Evolutionary conservation across 208 protist species (phyloP), one percentile per base, ranked within the genome.

Genomic region (Phytomonas francai): DNA sequence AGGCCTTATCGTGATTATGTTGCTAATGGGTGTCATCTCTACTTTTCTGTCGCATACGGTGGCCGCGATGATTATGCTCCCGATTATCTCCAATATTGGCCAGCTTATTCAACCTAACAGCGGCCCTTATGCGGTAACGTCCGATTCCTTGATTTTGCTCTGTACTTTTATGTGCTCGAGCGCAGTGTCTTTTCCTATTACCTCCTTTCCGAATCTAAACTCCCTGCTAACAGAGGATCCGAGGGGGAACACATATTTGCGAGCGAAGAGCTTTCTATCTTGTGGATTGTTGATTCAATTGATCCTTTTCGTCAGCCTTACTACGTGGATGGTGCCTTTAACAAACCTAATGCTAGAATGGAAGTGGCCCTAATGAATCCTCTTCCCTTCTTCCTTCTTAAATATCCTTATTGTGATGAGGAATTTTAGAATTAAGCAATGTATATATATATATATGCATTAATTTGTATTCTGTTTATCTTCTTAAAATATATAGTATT

Each of bases 161-260:
- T 83, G 78, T 27, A 79, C 91, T 7, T 67, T 94, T 31, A 95
- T 97, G 84, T 94, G 87, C 73, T 97, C 92, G 14, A 92, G 91
- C 49, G 83, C 93, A 8, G 97, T 97, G 94, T 92, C 89, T 27
- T 94, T 98, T 63, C 93, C 96, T 32, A 95, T 97, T 76, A 96
- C 91, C 59, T 97, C 89, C 12, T 98, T 98, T 76, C 96, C 96
- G 11, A 98, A 98, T 78, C 86, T 97, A 0, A 97, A 95, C 76
- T 94, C 92, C 3, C 84, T 97, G 0, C 77, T 94, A 0, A 87
- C 87, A 19, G 90, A 97, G 68, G 91, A 98, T 68, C 78, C 85
- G 33, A 83, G 80, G 61, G 92, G 90, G 27, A 68, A 79, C 61
- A 78, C 87, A 29, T 98, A 97, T 74, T 77, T 98, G 54, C 80